Evolutionary conservation across 139 green algal species (phyloP).

Genomic region (Coccomyxa sp.): DNA sequence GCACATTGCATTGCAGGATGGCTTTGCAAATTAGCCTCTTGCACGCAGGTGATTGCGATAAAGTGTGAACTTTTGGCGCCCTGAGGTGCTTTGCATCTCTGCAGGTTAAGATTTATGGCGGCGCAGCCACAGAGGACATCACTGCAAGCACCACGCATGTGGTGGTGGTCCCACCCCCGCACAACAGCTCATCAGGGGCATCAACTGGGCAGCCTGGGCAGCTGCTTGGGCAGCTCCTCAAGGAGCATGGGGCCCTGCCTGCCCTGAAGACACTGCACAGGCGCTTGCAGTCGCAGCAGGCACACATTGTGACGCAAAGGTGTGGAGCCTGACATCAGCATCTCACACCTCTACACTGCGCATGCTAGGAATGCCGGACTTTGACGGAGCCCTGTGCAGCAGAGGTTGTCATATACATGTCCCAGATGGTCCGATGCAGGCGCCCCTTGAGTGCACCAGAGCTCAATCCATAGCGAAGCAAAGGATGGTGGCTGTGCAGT

Average conservation of each 20-base stretch:
- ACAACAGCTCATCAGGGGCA: neutral
- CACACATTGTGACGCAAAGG: neutral
- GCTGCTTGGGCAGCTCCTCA: neutral
- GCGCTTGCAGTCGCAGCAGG: neutral
- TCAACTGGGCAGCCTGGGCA: neutral
- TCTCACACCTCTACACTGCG: neutral
- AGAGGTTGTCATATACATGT: neutral
- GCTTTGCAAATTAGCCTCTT: neutral
- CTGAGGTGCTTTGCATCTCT: neutral
- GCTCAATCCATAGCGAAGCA: neutral
- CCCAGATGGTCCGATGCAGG: neutral
- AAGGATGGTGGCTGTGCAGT: neutral
- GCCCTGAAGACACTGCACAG: neutral
- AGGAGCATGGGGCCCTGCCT: neutral
- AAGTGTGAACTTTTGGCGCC: neutral
- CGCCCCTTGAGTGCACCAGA: neutral
- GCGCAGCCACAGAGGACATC: neutral
- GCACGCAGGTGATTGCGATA: neutral
- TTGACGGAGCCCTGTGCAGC: neutral
- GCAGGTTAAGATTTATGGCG: conserved; percentile 11
- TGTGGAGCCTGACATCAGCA: neutral
- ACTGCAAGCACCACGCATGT: conserved; percentile 7
- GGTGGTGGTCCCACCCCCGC: neutral
- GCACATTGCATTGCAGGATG: neutral
- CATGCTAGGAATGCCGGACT: neutral